phyloP scores from a whole-genome alignment of 176 grass and related monocot species.

The Oryza rufipogon region DNA sequence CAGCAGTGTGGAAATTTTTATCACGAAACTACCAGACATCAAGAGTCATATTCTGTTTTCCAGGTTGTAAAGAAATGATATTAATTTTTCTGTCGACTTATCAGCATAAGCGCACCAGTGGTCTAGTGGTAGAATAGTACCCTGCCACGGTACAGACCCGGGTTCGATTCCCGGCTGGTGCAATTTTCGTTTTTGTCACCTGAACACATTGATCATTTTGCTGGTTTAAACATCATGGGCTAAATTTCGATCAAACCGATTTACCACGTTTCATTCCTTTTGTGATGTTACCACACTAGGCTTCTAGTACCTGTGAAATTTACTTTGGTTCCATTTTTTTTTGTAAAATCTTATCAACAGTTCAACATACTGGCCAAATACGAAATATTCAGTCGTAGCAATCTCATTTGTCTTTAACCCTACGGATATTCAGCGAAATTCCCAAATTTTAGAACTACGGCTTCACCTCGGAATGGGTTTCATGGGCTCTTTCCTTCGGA shows the following conservation, averaged over 20 bases:
- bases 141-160: constrained; percentile 72
- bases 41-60: not conserved
- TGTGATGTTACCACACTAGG: not conserved
- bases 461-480: too few species aligned
- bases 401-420: not conserved
- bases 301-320: not conserved
- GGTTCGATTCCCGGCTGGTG: constrained; percentile 36
- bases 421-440: not conserved
- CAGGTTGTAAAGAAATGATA: too few species aligned
- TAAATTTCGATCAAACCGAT: not conserved
- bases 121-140: constrained; percentile 73
- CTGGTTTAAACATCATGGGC: not conserved
- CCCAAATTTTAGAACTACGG: too few species aligned
- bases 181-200: not conserved
- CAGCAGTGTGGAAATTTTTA: not conserved
- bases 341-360: not conserved
- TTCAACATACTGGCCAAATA: not conserved
- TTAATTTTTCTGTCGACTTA: too few species aligned
- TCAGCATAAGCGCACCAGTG: not conserved
- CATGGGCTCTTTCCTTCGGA: too few species aligned
- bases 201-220: not conserved
- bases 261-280: too few species aligned
- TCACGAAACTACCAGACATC: not conserved
- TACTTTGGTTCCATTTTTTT: not conserved
- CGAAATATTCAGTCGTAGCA: not conserved